phyloP scores from a whole-genome alignment of 768 basidiomycete species.

The Serendipita sp. region DNA sequence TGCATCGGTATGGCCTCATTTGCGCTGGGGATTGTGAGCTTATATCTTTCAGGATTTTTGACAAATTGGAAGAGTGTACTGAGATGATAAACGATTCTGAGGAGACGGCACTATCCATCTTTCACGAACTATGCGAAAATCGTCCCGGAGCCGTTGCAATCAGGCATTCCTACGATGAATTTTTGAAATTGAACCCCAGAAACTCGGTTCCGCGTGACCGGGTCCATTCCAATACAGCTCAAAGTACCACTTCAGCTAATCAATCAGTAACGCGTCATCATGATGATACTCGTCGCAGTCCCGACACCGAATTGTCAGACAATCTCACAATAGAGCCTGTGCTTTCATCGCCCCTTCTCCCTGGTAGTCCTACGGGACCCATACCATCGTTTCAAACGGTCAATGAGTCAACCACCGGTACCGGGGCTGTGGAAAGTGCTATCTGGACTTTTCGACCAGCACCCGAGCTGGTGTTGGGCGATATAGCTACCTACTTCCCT shows the following conservation, averaged over 20 bases:
- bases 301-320: conserved; percentile 7
- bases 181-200: neutral
- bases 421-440: conserved; percentile 48
- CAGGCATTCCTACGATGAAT: neutral
- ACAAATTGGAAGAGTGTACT: neutral
- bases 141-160: neutral
- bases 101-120: neutral
- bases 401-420: conserved; percentile 21
- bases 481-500: conserved; percentile 89
- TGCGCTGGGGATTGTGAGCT: no score
- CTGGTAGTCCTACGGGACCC: neutral
- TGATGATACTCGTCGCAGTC: conserved; percentile 30
- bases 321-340: conserved; percentile 11
- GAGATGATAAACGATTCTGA: neutral
- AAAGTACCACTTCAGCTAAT: neutral
- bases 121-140: neutral
- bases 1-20: no score
- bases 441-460: conserved; percentile 85
- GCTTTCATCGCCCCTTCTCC: conserved; percentile 10
- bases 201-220: no score
- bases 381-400: neutral
- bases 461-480: conserved; percentile 84
- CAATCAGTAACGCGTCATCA: conserved; percentile 19
- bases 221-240: no score
- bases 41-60: no score